These are phyloP conservation scores for Monilinia laxa DNA, from an alignment of 2,329 filamentous ascomycete species.

Conservation along the genomic window DNA sequence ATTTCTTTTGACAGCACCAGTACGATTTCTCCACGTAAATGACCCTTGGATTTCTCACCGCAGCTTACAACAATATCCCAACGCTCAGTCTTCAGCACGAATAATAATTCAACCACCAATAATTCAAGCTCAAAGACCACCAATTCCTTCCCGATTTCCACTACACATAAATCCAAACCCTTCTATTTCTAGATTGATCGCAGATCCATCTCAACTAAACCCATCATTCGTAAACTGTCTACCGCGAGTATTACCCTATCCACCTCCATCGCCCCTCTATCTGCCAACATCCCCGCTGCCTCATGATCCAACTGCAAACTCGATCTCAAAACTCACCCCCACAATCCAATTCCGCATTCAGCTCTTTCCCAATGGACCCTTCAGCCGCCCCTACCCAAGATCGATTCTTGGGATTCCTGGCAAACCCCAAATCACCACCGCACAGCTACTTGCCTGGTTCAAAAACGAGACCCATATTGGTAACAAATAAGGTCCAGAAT, in stretches of 20 bases:
- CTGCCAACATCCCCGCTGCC: background rate
- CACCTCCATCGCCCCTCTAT: background rate
- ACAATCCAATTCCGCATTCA: slow-evolving; percentile 11
- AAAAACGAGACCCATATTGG: background rate
- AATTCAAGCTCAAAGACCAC: background rate
- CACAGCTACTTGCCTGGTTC: background rate
- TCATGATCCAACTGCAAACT: too few relatives aligned
- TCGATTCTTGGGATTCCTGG: background rate
- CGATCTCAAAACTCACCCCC: background rate
- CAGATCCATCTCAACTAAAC: background rate
- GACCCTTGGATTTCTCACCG: background rate
- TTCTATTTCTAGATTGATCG: background rate
- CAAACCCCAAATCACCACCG: background rate
- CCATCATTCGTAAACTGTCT: background rate
- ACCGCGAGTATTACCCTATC: background rate
- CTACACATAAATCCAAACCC: background rate
- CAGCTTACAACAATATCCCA: background rate
- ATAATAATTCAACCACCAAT: background rate
- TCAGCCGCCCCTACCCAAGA: slow-evolving; percentile 2
- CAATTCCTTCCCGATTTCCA: background rate
- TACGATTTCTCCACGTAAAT: background rate
- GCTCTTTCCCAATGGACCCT: background rate
- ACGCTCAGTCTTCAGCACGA: background rate
- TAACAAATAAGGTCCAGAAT: background rate
- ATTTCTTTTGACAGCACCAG: background rate